Evolutionary conservation across 768 basidiomycete genomes (phyloP), one percentile per base, ranked within the genome.

Genomic region (Termitomyces eurrhizus): DNA sequence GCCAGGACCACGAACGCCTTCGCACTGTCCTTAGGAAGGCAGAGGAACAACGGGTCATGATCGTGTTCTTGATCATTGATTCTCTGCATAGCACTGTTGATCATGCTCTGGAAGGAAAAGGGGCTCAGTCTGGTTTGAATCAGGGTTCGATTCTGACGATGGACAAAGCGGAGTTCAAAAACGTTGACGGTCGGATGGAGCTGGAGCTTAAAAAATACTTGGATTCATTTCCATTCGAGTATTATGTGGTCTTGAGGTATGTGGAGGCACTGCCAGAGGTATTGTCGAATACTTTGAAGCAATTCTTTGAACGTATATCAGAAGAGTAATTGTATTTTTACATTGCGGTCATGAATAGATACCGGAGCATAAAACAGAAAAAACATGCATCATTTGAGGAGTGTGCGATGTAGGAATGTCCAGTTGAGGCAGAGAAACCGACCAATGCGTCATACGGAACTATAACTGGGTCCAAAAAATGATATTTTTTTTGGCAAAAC

Each of bases 161-260:
- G 88, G 92, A 94, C 63, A 91, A 92, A 66, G 95, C 89, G 3
- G 87, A 90, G 48, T 96, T 93, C 79, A 91, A 88, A 74, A 84
- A 81, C 56, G 84, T 90, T 7, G 82, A 85, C 63, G 93, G 93
- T 8, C 78, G 79, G 57, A 89, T 94, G 88, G 91, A 97, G 72
- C 75, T 99, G 60, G 85, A 91, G 68, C 83, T 96, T 75, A 82
- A 89, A 67, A 85, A 93, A 52, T 98, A 99, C 71, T 75, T 98
- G 66, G 96, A 98, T 70, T 88, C 93, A 3, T 98, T 98, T 83
- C 97, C 97, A 0, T 98, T 98, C 75, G 93, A 98, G 75, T 96
- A 95, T 69, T 98, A 94, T 66, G 89, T 98, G 52, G 88, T 99
- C n/a, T 72, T 99, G 54, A 78, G 95, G 61, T 84, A 90, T 64